These are phyloP conservation scores for Fusarium poae DNA, from an alignment of 2,329 filamentous ascomycete genomes.

Conservation along the genomic window DNA sequence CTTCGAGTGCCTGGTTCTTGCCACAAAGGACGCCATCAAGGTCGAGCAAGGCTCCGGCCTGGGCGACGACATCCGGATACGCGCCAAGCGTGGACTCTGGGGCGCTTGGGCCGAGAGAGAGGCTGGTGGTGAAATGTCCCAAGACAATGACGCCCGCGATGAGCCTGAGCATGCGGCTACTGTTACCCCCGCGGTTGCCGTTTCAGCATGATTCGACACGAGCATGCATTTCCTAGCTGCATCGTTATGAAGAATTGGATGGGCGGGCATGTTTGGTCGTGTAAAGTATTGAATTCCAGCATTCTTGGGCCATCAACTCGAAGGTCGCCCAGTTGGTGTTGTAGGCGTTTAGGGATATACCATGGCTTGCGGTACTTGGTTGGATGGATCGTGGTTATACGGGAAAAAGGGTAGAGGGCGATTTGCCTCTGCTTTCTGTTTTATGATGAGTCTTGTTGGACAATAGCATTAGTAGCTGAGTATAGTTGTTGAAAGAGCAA, in stretches of 20 bases:
- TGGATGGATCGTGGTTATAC: constrained; percentile 37
- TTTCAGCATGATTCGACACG: constrained; percentile 53
- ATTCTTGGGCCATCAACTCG: constrained; percentile 51
- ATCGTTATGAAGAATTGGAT: constrained; percentile 46
- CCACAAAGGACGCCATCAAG: constrained; percentile 98
- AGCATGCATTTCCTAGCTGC: constrained; percentile 30
- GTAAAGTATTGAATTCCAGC: constrained; percentile 54
- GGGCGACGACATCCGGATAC: constrained; percentile 83
- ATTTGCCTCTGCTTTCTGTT: constrained; percentile 32
- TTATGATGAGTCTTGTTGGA: constrained; percentile 35
- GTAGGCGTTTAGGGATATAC: constrained; percentile 58
- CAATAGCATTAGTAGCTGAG: constrained; percentile 23
- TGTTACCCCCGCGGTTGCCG: constrained; percentile 53
- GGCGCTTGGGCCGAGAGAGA: constrained; percentile 91
- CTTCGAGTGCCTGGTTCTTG: constrained; percentile 94
- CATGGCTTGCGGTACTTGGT: constrained; percentile 49
- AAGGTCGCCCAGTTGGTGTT: constrained; percentile 53
- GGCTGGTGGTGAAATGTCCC: constrained; percentile 72
- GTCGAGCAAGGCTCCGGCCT: constrained; percentile 86
- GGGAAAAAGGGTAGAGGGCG: constrained; percentile 45
- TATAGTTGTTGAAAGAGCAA: constrained; percentile 29
- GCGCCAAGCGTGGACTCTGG: constrained; percentile 96
- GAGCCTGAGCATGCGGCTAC: constrained; percentile 54
- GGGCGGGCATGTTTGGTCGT: constrained; percentile 48
- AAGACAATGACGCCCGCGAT: constrained; percentile 58